Conservation (phyloP, 768 basidiomycete species). For the Hypholoma fasciculare region DNA sequence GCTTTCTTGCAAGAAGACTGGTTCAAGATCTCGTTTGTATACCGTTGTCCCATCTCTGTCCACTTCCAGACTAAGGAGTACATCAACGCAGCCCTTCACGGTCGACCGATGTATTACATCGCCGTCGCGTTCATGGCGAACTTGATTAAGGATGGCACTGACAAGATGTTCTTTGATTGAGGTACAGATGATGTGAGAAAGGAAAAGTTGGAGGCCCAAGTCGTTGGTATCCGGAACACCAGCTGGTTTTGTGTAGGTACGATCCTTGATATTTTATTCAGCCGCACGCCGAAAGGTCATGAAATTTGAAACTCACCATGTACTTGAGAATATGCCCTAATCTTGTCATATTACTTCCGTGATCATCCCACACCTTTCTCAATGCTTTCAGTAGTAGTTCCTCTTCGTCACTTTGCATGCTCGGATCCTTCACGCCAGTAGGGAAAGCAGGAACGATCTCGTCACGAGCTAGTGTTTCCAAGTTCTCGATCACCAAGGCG, state of each 20-base stretch:
- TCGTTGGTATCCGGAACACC: constrained; percentile 80
- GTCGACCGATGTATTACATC: constrained; percentile 90
- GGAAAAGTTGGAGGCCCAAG: constrained; percentile 80
- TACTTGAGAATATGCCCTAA: constrained; percentile 91
- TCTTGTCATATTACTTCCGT: constrained; percentile 84
- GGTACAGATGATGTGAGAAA: constrained; percentile 73
- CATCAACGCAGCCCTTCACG: constrained; percentile 85
- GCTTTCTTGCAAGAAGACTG: constrained; percentile 75
- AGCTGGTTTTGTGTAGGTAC: constrained; percentile 77
- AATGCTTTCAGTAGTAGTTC: constrained; percentile 84
- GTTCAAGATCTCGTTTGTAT: constrained; percentile 86
- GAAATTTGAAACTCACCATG: constrained; percentile 64
- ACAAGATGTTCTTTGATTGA: constrained; percentile 86
- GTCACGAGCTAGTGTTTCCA: constrained; percentile 74
- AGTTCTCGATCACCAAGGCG: constrained; percentile 76
- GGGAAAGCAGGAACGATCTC: constrained; percentile 86
- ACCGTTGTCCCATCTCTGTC: constrained; percentile 54
- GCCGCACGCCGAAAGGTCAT: neutral
- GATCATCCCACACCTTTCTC: constrained; percentile 91
- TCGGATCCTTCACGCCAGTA: constrained; percentile 63
- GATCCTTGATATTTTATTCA: constrained; percentile 60
- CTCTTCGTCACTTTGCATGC: constrained; percentile 79
- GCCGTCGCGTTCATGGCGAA: constrained; percentile 90
- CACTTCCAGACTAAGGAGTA: constrained; percentile 69
- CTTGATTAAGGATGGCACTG: constrained; percentile 79